Conservation (phyloP, 2,329 filamentous ascomycete genomes). For the Ceratocystis albifundus region DNA sequence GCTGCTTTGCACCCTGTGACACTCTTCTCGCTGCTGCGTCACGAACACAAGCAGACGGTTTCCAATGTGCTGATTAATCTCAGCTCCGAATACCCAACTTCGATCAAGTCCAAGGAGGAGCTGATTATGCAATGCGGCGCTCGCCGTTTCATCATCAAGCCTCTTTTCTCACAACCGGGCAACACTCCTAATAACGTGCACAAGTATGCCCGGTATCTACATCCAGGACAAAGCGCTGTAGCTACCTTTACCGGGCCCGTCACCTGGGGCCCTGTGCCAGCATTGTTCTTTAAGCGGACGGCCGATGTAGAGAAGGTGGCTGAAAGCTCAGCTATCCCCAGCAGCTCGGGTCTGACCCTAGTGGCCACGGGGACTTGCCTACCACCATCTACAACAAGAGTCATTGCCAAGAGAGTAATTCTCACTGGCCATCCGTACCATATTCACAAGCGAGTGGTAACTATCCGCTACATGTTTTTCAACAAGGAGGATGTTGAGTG, state of each 20-base stretch:
- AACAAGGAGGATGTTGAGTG: slow-evolving; percentile 87
- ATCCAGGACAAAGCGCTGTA: slow-evolving; percentile 80
- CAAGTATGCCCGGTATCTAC: slow-evolving; percentile 86
- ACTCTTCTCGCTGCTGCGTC: slow-evolving; percentile 76
- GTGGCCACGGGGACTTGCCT: slow-evolving; percentile 81
- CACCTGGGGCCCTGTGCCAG: slow-evolving; percentile 84
- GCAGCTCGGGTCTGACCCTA: slow-evolving; percentile 50
- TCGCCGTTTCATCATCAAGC: slow-evolving; percentile 75
- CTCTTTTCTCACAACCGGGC: slow-evolving; percentile 78
- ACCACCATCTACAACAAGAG: slow-evolving; percentile 60
- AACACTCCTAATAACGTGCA: slow-evolving; percentile 93
- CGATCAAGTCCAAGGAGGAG: slow-evolving; percentile 85
- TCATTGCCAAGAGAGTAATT: slow-evolving; percentile 88
- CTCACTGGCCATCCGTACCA: slow-evolving; percentile 95
- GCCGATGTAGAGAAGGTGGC: slow-evolving; percentile 33
- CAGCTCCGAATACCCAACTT: slow-evolving; percentile 59
- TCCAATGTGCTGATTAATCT: slow-evolving; percentile 85
- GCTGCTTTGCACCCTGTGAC: slow-evolving; percentile 47
- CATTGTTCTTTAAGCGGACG: slow-evolving; percentile 69
- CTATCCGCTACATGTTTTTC: slow-evolving; percentile 99
- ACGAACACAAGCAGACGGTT: slow-evolving; percentile 87
- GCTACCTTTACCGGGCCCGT: slow-evolving; percentile 83
- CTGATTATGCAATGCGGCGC: slow-evolving; percentile 85
- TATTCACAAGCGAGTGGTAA: slow-evolving; percentile 96
- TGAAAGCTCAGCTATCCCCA: slow-evolving; percentile 32